phyloP scores from a whole-genome alignment of 805 yeast species.

The Teunomyces gatunensis region DNA sequence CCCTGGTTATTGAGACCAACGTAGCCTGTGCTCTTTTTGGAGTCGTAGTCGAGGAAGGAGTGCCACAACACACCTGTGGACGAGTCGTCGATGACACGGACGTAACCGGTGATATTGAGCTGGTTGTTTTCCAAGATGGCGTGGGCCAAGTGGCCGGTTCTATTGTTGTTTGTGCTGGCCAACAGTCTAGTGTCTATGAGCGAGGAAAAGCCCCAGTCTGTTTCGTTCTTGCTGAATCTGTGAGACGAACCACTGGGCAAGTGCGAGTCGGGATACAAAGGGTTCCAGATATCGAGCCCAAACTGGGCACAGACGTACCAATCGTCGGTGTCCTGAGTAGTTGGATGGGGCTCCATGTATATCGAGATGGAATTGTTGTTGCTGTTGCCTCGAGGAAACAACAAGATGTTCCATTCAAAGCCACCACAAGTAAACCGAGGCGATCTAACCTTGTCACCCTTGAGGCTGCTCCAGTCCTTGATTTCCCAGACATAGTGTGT shows the following conservation, averaged over 20 bases:
- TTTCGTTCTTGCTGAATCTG: constrained; percentile 69
- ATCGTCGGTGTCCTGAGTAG: constrained; percentile 32
- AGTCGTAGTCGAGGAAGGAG: constrained; percentile 77
- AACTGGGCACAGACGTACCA: constrained; percentile 95
- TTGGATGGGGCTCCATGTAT: constrained; percentile 74
- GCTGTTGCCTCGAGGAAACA: constrained; percentile 76
- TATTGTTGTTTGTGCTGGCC: constrained; percentile 25
- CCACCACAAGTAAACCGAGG: constrained; percentile 56
- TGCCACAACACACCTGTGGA: constrained; percentile 94
- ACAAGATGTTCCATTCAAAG: constrained; percentile 63
- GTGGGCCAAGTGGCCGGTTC: constrained; percentile 19
- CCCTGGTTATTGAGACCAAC: constrained; percentile 96
- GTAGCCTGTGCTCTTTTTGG: constrained; percentile 82
- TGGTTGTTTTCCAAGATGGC: constrained; percentile 51
- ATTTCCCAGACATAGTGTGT: constrained; percentile 50
- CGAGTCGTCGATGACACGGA: constrained; percentile 77
- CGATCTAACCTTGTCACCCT: constrained; percentile 45
- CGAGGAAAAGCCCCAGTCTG: constrained; percentile 96
- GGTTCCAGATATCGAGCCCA: constrained; percentile 80
- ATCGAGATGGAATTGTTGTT: constrained; percentile 56
- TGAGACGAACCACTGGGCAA: constrained; percentile 67
- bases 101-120: constrained; percentile 72
- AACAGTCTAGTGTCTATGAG: constrained; percentile 59
- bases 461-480: constrained; percentile 43
- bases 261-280: constrained; percentile 61